A percentile compares a stretch with the other conserved stretches of the same genome.
These are phyloP conservation scores for Sporothrix brasiliensis DNA, from an alignment of 2,329 filamentous ascomycete species.

Conservation along the genomic window DNA sequence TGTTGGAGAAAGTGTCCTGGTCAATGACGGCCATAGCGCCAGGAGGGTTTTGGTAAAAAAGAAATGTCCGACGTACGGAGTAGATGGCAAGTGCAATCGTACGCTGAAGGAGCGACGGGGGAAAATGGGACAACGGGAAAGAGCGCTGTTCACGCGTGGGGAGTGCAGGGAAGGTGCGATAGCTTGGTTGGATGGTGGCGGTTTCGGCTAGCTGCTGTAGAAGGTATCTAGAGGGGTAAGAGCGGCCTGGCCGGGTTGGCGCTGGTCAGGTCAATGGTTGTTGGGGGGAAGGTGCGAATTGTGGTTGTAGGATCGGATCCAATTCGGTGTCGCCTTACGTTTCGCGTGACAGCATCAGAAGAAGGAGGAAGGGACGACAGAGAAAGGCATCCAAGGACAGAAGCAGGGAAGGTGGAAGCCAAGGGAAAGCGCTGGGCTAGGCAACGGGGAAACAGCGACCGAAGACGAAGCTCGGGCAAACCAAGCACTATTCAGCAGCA, in stretches of 20 bases:
- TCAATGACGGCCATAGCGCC: conserved; percentile 53
- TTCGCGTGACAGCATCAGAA: not conserved
- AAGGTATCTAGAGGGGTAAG: conserved; percentile 20
- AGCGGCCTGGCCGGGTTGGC: not conserved
- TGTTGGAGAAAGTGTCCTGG: conserved; percentile 76
- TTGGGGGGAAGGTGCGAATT: conserved; percentile 9
- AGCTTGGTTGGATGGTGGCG: conserved; percentile 22
- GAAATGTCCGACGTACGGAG: conserved; percentile 8
- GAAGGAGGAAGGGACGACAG: not conserved
- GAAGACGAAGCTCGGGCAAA: conserved; percentile 9
- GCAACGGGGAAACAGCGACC: conserved; percentile 13
- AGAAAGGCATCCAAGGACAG: not conserved
- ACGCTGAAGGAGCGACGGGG: not conserved
- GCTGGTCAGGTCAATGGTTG: not conserved
- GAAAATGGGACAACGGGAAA: not conserved
- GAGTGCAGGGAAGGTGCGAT: not conserved
- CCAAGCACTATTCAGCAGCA: not conserved
- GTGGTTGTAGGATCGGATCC: not conserved
- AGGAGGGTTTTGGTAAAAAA: not conserved
- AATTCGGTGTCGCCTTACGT: not conserved
- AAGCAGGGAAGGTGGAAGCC: not conserved
- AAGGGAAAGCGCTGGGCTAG: not conserved
- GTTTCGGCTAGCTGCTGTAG: conserved; percentile 28
- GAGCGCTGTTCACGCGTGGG: not conserved
- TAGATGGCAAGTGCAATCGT: not conserved